Evolutionary conservation across 306 rosid genomes (phyloP).

Genomic region (Fragaria nilgerrensis): DNA sequence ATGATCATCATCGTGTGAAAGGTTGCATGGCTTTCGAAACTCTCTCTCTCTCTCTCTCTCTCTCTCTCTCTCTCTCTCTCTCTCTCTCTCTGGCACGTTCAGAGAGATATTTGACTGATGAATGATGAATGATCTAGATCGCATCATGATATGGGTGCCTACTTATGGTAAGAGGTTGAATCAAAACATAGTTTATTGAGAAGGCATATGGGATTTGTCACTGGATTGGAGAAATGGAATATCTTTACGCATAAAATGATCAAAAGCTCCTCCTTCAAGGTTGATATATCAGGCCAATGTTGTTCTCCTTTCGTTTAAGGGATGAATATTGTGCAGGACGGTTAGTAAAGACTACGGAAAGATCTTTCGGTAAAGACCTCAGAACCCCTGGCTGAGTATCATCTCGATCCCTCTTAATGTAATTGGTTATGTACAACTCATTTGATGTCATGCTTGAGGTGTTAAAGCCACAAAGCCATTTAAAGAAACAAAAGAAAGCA

Average conservation of each 20-base stretch:
- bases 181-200: conserved; percentile 15
- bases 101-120: conserved; percentile 18
- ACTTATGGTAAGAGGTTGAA: conserved; percentile 23
- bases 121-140: conserved; percentile 15
- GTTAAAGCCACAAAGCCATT: conserved; percentile 43
- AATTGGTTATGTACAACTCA: conserved; percentile 48
- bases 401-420: conserved; percentile 11
- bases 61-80: conserved; percentile 15
- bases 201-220: conserved; percentile 18
- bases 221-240: conserved; percentile 45
- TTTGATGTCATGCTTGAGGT: conserved; percentile 41
- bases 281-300: conserved; percentile 16
- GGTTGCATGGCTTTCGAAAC: conserved; percentile 78
- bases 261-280: conserved; percentile 44
- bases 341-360: conserved; percentile 38
- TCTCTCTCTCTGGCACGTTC: conserved; percentile 14
- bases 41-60: conserved; percentile 21
- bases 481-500: conserved; percentile 4
- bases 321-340: conserved; percentile 34
- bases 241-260: conserved; percentile 48
- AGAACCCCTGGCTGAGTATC: background rate
- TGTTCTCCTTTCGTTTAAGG: conserved; percentile 9
- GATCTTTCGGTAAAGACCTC: conserved; percentile 67
- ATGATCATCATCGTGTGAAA: conserved; percentile 60
- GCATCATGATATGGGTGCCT: conserved; percentile 18